phyloP scores from a whole-genome alignment of 163 green algal genomes.

The Scenedesmus sp. region DNA sequence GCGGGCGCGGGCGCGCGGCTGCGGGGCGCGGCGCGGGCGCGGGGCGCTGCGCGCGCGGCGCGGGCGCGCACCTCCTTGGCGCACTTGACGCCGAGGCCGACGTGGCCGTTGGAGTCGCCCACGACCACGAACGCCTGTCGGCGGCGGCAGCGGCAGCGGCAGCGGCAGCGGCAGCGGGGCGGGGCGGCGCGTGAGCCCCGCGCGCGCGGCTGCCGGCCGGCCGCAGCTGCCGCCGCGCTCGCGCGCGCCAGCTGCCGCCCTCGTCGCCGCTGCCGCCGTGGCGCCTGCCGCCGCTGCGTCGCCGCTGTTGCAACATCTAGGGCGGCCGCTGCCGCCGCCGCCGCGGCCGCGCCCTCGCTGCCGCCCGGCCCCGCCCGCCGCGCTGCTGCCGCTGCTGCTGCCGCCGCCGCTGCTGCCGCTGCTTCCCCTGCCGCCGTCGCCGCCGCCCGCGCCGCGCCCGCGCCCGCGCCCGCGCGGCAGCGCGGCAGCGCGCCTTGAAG shows the following conservation, averaged over 20 bases:
- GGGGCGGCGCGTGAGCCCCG: background rate
- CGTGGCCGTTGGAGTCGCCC: conserved; percentile 97
- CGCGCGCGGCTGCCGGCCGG: no score
- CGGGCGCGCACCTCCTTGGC: conserved; percentile 92
- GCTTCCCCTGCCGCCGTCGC: background rate
- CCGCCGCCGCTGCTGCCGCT: background rate
- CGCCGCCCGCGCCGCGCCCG: background rate
- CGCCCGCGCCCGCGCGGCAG: background rate
- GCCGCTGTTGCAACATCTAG: background rate
- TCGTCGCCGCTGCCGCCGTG: background rate
- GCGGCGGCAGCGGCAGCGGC: background rate
- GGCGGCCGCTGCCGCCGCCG: background rate
- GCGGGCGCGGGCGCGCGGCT: no score
- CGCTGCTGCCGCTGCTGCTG: background rate
- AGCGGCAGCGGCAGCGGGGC: background rate
- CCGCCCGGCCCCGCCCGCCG: background rate
- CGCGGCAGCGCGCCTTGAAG: conserved; percentile 95
- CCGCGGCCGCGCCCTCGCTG: background rate
- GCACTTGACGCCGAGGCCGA: conserved; percentile 99
- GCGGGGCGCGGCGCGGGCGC: no score
- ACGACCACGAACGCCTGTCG: conserved; percentile 97
- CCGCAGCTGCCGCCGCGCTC: background rate
- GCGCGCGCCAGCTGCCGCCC: background rate
- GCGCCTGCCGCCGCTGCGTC: no score
- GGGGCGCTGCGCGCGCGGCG: no score